phyloP scores from a whole-genome alignment of 257 asterid species.

The Gardenia jasminoides region DNA sequence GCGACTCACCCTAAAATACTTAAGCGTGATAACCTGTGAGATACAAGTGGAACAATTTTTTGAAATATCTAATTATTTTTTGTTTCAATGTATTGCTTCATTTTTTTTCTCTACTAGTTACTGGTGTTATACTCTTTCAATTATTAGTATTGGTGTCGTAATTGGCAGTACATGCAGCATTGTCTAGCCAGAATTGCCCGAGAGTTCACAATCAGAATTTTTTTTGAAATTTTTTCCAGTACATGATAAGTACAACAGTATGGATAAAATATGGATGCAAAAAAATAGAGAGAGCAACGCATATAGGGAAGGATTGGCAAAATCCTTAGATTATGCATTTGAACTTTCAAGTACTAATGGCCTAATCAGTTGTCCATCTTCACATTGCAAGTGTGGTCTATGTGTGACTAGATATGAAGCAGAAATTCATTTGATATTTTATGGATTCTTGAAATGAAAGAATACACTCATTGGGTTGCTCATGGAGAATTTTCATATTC shows the following conservation, averaged over 20 bases:
- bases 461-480: neutral
- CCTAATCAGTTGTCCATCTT: neutral
- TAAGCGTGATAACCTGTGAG: no score
- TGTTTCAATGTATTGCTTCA: no score
- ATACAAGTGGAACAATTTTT: no score
- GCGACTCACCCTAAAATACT: no score
- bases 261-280: conserved; percentile 6
- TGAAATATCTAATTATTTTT: no score
- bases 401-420: neutral
- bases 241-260: neutral
- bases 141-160: no score
- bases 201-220: no score
- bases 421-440: neutral
- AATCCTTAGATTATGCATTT: neutral
- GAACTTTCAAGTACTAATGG: neutral
- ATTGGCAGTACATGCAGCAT: no score
- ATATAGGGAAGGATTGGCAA: neutral
- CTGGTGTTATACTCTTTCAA: no score
- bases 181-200: no score
- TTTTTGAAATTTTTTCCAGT: no score
- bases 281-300: neutral
- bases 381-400: neutral
- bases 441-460: neutral
- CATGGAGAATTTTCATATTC: neutral
- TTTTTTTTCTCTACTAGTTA: no score